Conservation (phyloP, 768 basidiomycete species). For the Podaxis rugospora region DNA sequence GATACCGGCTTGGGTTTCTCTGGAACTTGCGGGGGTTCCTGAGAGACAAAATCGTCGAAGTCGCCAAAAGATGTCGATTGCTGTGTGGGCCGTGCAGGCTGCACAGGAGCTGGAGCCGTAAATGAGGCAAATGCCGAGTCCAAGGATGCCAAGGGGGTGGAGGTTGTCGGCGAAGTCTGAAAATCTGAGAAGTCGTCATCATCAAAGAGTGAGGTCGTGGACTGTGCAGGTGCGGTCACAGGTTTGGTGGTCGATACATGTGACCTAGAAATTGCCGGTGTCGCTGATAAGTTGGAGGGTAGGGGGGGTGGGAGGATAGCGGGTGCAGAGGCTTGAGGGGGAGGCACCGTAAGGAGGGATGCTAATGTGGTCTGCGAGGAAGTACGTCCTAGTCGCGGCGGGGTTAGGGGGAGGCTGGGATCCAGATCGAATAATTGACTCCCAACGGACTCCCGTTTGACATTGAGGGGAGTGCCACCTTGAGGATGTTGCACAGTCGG, state of each 20-base stretch:
- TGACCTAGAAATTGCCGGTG: background rate
- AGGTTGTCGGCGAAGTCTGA: slow-evolving; percentile 29
- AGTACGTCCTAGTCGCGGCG: background rate
- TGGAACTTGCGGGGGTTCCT: slow-evolving; percentile 7
- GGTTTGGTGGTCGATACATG: slow-evolving; percentile 9
- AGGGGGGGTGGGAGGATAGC: background rate
- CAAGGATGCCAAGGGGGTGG: slow-evolving; percentile 15
- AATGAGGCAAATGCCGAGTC: slow-evolving; percentile 1
- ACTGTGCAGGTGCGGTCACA: slow-evolving; percentile 22
- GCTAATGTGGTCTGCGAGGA: background rate
- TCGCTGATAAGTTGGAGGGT: background rate
- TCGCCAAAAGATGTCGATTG: slow-evolving; percentile 25
- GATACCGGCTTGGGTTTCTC: slow-evolving; percentile 35
- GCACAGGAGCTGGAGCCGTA: slow-evolving; percentile 1
- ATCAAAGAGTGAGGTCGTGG: slow-evolving; percentile 23
- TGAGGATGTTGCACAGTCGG: background rate
- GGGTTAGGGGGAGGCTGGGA: background rate
- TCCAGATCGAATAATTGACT: background rate
- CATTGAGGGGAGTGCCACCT: background rate
- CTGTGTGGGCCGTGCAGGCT: slow-evolving; percentile 13
- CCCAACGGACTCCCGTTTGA: background rate
- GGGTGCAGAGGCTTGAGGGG: background rate
- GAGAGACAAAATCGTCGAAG: slow-evolving; percentile 43
- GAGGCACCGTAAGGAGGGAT: background rate
- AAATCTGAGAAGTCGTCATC: slow-evolving; percentile 57